Base-by-base conservation (phyloP, 805 yeast genomes). In the Candida pseudoglaebosa region DNA sequence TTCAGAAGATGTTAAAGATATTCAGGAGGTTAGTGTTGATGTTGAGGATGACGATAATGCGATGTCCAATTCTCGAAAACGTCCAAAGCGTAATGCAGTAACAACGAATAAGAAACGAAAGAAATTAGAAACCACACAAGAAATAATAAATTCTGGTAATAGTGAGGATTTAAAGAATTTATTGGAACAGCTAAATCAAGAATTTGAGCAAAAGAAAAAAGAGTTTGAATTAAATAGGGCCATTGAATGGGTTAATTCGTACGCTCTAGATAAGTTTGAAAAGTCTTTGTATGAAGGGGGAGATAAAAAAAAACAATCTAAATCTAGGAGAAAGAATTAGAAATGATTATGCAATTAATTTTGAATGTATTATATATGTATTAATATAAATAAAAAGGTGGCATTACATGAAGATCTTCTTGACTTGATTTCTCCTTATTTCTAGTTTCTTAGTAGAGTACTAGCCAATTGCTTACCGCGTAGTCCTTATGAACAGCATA, bases 171-270 rank as follows among this genome's bases (percentile, higher is more conserved):
- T 63, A 26, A 39, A 39, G 13, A 42, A 44, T 34, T 42, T 55
- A 24, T 39, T 56, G 38, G 45, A 47, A 37, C 46, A 61, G 39
- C 46, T 73, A 49, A 36, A 57, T 41, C 39, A 48, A 18, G 52
- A 54, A 24, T 47, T 76, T 39, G 54, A 47, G 1, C 54, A 57
- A 8, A 50, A 71, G 43, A 52, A 55, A 33, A 53, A 59, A 10
- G 69, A 71, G 16, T 61, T 71, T 38, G 77, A 67, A 41, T 50
- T 62, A 36, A 61, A 64, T 15, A 57, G 80, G 37, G 77, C 78
- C 22, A 52, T 70, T 2, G 78, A 75, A 40, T 81, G 87, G 86
- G 79, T 78, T 18, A 81, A 81, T 49, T 69, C 78, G 6, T 59
- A 68, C 13, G 84, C 86, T 1, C 46, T 71, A 12, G 82, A 77